Percentiles rank a stretch among this genome's conserved stretches.
phyloP scores from a whole-genome alignment of 2,329 filamentous ascomycete species.

The Hortaea werneckii region DNA sequence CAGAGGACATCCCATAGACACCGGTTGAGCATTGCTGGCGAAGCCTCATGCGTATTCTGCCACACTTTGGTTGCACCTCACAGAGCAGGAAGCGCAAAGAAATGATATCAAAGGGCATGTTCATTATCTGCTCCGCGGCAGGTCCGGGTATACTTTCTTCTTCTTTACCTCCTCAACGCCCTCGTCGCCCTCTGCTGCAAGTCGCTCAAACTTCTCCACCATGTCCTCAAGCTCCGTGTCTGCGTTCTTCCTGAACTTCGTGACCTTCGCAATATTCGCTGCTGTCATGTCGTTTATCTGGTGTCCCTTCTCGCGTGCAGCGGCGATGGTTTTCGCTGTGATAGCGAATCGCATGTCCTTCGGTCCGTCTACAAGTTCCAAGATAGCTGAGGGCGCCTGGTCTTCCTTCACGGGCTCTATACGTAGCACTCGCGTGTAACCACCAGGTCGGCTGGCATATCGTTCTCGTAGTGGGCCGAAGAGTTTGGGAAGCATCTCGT shows the following conservation, averaged over 20 bases:
- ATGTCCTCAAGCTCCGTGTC: constrained; percentile 55
- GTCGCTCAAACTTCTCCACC: constrained; percentile 36
- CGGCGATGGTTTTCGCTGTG: constrained; percentile 73
- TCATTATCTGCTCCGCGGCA: constrained; percentile 15
- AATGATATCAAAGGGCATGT: too few species aligned
- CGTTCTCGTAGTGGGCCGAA: constrained; percentile 73
- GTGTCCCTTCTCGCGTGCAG: constrained; percentile 38
- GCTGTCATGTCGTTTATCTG: constrained; percentile 60
- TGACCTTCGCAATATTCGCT: constrained; percentile 76
- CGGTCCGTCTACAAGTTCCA: constrained; percentile 90
- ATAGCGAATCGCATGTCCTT: constrained; percentile 90
- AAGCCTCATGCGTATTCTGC: too few species aligned
- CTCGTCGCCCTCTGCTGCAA: constrained; percentile 23
- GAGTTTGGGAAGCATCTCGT: constrained; percentile 68
- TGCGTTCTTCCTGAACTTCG: constrained; percentile 59
- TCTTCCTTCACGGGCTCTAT: constrained; percentile 83
- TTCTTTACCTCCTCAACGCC: constrained; percentile 24
- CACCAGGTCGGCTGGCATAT: constrained; percentile 70
- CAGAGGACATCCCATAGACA: neutral
- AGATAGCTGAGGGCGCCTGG: constrained; percentile 79
- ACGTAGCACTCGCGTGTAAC: constrained; percentile 88
- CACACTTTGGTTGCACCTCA: too few species aligned
- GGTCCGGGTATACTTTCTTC: constrained; percentile 25
- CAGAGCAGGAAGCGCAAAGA: too few species aligned
- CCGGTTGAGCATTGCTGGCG: too few species aligned